Evolutionary conservation across 345 rosid genomes (phyloP), one percentile per base, ranked within the genome.

Genomic region (Moricandia arvensis): DNA sequence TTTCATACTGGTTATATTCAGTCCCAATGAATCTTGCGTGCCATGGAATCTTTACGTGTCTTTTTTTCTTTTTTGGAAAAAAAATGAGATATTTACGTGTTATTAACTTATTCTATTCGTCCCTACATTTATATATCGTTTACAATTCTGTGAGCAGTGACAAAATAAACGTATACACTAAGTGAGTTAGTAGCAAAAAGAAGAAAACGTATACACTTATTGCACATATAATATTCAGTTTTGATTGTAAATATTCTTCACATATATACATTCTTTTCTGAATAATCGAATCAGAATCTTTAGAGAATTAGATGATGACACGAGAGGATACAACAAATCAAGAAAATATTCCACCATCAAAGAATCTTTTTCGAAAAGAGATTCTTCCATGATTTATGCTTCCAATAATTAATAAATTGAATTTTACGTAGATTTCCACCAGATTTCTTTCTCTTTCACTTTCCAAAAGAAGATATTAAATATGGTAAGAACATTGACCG

Each of bases 1-100:
- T 69, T 31, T 60, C 49, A 74, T 45, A 24, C 13, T 31, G 11
- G 31, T 58, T 8, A 59, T 68, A 68, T 60, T 7, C 55, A 59
- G 33, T 10, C 68, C 30, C 69, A 75, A 76, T 76, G 70, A 62
- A 76, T 76, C 29, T 69, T 69, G 80, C 80, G 69, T 76, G 80
- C 54, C 57, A 76, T 30, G 53, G 62, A 59, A 53, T 68, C 33
- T 69, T 61, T 60, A 68, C 79, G 79, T 75, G 63, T 75, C 8
- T 6, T 34, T 34, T 30, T 30, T 30, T 30, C 6, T 30, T n/a
- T n/a, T n/a, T n/a, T n/a, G n/a, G n/a, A n/a, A n/a, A n/a, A n/a
- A n/a, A 7, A 6, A 31, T 31, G 35, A 31, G 58, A 51, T 68
- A 24, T 68, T 61, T 61, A 69, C 79, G 79, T 75, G 64, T 75